Evolutionary conservation across 345 rosid species (phyloP).

Genomic region (Arabis hirsuta): DNA sequence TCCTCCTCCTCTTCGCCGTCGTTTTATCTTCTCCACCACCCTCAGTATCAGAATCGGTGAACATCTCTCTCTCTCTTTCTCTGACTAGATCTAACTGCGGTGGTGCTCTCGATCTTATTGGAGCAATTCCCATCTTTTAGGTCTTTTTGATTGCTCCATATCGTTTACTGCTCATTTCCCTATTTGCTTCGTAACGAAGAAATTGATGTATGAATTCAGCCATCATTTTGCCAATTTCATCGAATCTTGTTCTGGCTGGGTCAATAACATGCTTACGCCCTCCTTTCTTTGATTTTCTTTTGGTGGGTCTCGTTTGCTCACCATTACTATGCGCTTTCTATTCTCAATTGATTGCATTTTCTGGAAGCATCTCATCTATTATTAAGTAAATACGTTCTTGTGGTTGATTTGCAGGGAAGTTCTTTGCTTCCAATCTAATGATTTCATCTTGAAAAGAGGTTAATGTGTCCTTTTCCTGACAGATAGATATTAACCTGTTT

Average conservation of each 20-base stretch:
- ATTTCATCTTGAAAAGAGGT: background rate
- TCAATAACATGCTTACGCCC: background rate
- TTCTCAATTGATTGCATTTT: too few relatives aligned
- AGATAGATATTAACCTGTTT: background rate
- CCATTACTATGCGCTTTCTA: background rate
- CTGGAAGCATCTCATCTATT: too few relatives aligned
- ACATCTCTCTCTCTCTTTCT: conserved; percentile 24
- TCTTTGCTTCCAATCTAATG: conserved; percentile 3
- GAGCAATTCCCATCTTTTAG: background rate
- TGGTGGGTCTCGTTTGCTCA: conserved; percentile 1
- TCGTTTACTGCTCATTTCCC: too few relatives aligned
- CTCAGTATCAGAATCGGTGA: conserved; percentile 50
- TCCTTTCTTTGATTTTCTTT: conserved; percentile 1
- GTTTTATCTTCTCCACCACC: conserved; percentile 44
- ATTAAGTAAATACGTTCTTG: background rate
- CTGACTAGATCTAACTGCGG: conserved; percentile 33
- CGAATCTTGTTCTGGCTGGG: conserved; percentile 7
- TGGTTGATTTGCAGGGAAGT: conserved; percentile 10
- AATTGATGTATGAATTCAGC: conserved; percentile 25
- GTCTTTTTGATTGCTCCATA: background rate
- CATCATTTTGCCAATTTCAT: background rate
- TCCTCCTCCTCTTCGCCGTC: conserved; percentile 36
- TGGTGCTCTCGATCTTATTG: background rate
- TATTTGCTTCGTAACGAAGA: background rate
- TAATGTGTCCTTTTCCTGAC: conserved; percentile 9